Evolutionary conservation across 768 basidiomycete species (phyloP).

Genomic region (Boletales sp.): DNA sequence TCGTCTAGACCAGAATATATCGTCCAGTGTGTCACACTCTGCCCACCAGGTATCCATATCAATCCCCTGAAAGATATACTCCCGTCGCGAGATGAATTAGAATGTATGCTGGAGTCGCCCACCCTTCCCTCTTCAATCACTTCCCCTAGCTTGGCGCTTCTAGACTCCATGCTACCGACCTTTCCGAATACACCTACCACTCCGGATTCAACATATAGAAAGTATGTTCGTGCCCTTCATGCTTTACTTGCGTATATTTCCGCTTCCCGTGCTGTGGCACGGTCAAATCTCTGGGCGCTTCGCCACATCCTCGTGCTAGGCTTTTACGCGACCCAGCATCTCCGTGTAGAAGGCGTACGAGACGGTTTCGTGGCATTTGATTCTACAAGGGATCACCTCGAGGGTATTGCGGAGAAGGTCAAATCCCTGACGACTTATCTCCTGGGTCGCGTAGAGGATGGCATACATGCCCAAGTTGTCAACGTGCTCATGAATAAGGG

Average conservation of each 20-base stretch:
- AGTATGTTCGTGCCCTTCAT: constrained; percentile 59
- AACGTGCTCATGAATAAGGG: constrained; percentile 31
- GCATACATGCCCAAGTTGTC: constrained; percentile 48
- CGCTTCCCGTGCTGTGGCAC: constrained; percentile 58
- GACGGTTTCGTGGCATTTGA: constrained; percentile 45
- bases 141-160: constrained; percentile 54
- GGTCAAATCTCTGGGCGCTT: constrained; percentile 60
- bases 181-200: constrained; percentile 19
- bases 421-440: constrained; percentile 62
- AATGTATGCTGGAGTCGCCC: constrained; percentile 40
- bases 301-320: constrained; percentile 64
- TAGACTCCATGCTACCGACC: constrained; percentile 58
- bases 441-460: constrained; percentile 43
- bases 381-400: constrained; percentile 25
- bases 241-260: constrained; percentile 55
- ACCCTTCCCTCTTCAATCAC: constrained; percentile 44
- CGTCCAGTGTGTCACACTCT: constrained; percentile 33
- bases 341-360: constrained; percentile 45
- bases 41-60: constrained; percentile 35
- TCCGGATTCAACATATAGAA: constrained; percentile 9
- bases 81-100: constrained; percentile 44
- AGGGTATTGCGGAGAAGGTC: constrained; percentile 39
- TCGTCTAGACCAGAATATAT: constrained; percentile 45
- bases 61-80: constrained; percentile 49
- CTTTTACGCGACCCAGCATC: constrained; percentile 59